These are phyloP conservation scores for Phytophthora lateralis DNA, from an alignment of 352 stramenopile species.

Conservation along the genomic window DNA sequence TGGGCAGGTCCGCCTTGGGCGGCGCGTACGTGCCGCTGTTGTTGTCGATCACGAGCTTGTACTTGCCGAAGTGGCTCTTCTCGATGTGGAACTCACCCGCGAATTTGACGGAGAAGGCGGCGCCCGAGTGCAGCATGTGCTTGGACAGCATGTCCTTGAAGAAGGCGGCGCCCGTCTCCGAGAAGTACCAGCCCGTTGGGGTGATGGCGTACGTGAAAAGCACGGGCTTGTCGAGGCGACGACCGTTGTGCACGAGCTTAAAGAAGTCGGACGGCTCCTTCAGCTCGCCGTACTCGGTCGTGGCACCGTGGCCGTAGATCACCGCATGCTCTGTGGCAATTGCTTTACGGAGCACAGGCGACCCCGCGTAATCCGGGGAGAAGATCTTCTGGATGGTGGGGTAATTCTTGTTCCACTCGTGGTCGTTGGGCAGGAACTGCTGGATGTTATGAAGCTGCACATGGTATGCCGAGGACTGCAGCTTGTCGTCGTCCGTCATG, in stretches of 20 bases:
- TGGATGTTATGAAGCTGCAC: conserved; percentile 42
- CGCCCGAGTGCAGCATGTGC: conserved; percentile 45
- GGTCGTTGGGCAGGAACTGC: conserved; percentile 25
- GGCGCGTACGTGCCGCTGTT: conserved; percentile 50
- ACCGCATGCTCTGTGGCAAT: conserved; percentile 33
- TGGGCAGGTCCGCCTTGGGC: conserved; percentile 35
- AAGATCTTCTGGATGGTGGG: conserved; percentile 44
- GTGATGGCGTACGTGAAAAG: conserved; percentile 51
- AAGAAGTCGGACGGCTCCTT: conserved; percentile 32
- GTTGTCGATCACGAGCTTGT: conserved; percentile 49
- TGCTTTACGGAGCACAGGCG: conserved; percentile 34
- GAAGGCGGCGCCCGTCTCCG: conserved; percentile 44
- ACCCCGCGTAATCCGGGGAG: conserved; percentile 31
- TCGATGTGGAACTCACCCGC: conserved; percentile 46
- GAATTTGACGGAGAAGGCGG: conserved; percentile 40
- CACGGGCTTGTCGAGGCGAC: conserved; percentile 34
- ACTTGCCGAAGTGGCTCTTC: conserved; percentile 29
- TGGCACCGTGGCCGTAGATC: conserved; percentile 33
- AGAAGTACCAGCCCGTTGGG: conserved; percentile 46
- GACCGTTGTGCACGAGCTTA: conserved; percentile 37
- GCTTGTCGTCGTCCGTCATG: conserved; percentile 34
- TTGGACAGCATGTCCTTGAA: conserved; percentile 58
- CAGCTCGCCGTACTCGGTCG: conserved; percentile 28
- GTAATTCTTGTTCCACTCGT: conserved; percentile 52
- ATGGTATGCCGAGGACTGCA: conserved; percentile 37